Conservation (phyloP, 2,329 filamentous ascomycete species). For the Bertia moriformis region DNA sequence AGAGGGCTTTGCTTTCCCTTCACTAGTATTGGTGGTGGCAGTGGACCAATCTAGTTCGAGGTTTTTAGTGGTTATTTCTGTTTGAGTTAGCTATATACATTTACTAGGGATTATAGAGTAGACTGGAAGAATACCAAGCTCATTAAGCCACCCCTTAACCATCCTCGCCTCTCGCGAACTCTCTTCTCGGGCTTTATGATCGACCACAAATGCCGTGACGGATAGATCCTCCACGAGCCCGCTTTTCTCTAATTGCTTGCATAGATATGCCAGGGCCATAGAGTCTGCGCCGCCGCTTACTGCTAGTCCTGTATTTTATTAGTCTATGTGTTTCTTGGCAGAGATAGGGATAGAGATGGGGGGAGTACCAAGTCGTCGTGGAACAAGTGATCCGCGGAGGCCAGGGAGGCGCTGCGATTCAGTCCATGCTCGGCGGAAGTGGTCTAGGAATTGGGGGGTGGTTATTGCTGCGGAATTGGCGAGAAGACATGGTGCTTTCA, state of each 20-base stretch:
- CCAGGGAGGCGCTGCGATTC: not conserved
- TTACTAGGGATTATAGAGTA: no score
- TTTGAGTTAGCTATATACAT: no score
- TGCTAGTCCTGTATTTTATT: not conserved
- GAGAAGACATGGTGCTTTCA: not conserved
- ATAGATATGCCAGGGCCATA: not conserved
- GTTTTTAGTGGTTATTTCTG: not conserved
- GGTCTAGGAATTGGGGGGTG: not conserved
- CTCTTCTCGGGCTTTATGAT: conserved; percentile 1
- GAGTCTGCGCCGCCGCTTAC: not conserved
- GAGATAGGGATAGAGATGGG: no score
- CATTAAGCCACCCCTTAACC: not conserved
- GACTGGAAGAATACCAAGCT: no score
- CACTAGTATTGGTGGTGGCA: no score
- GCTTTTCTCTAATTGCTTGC: not conserved
- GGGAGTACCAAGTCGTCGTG: no score
- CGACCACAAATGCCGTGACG: conserved; percentile 1
- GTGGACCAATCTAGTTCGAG: not conserved
- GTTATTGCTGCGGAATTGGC: not conserved
- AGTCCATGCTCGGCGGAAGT: not conserved
- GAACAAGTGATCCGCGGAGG: no score
- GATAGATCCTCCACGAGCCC: not conserved
- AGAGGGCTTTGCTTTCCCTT: no score
- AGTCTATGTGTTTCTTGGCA: not conserved
- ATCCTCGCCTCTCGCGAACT: not conserved